A percentile compares a stretch with the other conserved stretches of the same genome.
Conservation (phyloP, 495 filamentous ascomycete species). For the Aspergillus baeticus region DNA sequence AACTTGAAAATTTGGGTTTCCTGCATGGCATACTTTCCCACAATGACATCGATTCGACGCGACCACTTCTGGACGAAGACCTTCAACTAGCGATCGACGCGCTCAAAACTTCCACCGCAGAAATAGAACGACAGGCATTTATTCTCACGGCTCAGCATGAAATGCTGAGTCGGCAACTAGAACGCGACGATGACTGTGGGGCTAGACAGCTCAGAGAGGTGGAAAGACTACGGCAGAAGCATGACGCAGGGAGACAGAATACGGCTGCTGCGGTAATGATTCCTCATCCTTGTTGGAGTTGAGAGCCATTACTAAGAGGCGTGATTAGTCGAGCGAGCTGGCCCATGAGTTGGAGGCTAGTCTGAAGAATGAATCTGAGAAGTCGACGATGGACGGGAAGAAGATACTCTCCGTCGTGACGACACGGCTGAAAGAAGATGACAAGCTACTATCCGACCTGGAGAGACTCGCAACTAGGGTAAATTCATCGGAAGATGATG, state of each 20-base stretch:
- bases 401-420: slow-evolving; percentile 35
- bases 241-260: slow-evolving; percentile 37
- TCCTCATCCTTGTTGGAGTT: neutral
- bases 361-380: slow-evolving; percentile 33
- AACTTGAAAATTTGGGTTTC: slow-evolving; percentile 30
- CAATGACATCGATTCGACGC: slow-evolving; percentile 27
- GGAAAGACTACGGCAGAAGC: slow-evolving; percentile 34
- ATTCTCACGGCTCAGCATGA: slow-evolving; percentile 32
- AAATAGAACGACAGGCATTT: slow-evolving; percentile 35
- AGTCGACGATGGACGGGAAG: slow-evolving; percentile 31
- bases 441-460: slow-evolving; percentile 29
- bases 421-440: slow-evolving; percentile 39
- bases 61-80: slow-evolving; percentile 41
- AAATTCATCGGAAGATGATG: slow-evolving; percentile 30
- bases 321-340: slow-evolving; percentile 33
- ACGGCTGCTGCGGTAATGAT: slow-evolving; percentile 32
- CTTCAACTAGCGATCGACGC: slow-evolving; percentile 36
- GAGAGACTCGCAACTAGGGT: slow-evolving; percentile 30
- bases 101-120: slow-evolving; percentile 36
- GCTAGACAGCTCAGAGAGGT: slow-evolving; percentile 26
- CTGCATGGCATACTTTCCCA: slow-evolving; percentile 30
- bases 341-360: slow-evolving; percentile 30
- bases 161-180: slow-evolving; percentile 26
- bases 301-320: slow-evolving; percentile 22
- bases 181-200: slow-evolving; percentile 23